phyloP scores from a whole-genome alignment of 2,329 filamentous ascomycete genomes.

The Corinectria fuckeliana region DNA sequence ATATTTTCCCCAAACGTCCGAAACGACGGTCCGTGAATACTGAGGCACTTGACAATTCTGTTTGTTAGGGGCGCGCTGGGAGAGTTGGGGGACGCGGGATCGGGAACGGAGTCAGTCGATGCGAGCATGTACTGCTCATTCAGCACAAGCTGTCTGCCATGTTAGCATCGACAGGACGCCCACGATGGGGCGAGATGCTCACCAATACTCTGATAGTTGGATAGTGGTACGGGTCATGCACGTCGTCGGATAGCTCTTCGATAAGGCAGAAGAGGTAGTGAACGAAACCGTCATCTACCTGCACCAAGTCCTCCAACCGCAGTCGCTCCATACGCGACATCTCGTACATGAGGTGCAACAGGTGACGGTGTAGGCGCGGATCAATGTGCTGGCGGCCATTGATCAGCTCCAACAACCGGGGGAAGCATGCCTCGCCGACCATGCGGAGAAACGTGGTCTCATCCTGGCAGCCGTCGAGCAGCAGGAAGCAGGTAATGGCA shows the following conservation, averaged over 20 bases:
- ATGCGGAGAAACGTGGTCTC: slow-evolving; percentile 85
- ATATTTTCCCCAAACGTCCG: slow-evolving; percentile 98
- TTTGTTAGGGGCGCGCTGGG: slow-evolving; percentile 72
- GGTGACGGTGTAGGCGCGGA: slow-evolving; percentile 74
- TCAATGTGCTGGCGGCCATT: slow-evolving; percentile 69
- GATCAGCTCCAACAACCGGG: slow-evolving; percentile 82
- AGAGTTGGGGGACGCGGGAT: slow-evolving; percentile 46
- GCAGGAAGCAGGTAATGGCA: slow-evolving; percentile 80
- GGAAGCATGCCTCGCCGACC: slow-evolving; percentile 85
- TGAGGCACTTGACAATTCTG: slow-evolving; percentile 89
- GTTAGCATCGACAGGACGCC: slow-evolving; percentile 23
- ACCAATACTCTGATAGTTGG: slow-evolving; percentile 92
- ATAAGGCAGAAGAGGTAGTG: slow-evolving; percentile 85
- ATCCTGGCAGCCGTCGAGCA: slow-evolving; percentile 83
- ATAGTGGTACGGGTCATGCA: slow-evolving; percentile 93
- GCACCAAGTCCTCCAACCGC: slow-evolving; percentile 75
- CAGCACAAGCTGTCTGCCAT: slow-evolving; percentile 73
- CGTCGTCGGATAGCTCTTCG: slow-evolving; percentile 85
- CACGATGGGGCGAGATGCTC: slow-evolving; percentile 43
- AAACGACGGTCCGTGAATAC: slow-evolving; percentile 78
- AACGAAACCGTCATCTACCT: slow-evolving; percentile 82
- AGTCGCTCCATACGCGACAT: slow-evolving; percentile 93
- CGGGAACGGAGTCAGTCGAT: slow-evolving; percentile 58
- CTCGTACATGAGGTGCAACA: slow-evolving; percentile 92
- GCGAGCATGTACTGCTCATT: slow-evolving; percentile 98